phyloP scores from a whole-genome alignment of 768 basidiomycete species.

The Gymnopilus junonius region DNA sequence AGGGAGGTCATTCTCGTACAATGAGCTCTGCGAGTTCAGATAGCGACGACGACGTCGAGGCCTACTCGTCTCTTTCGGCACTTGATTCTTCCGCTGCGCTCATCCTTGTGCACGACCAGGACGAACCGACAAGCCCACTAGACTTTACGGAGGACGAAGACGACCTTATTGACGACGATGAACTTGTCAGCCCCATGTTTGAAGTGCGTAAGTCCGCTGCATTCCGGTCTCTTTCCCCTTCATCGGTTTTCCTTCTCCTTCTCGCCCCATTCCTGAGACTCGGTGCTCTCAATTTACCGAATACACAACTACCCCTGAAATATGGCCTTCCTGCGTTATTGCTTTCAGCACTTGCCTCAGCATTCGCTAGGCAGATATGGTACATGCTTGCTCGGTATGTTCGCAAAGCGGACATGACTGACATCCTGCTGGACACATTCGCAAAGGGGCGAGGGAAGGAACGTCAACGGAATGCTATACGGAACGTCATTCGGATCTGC shows the following conservation, averaged over 20 bases:
- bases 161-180: slow-evolving; percentile 50
- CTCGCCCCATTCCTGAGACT: slow-evolving; percentile 71
- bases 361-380: slow-evolving; percentile 71
- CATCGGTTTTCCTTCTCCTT: slow-evolving; percentile 69
- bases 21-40: slow-evolving; percentile 30
- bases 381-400: slow-evolving; percentile 79
- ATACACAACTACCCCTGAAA: slow-evolving; percentile 50
- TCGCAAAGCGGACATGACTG: slow-evolving; percentile 65
- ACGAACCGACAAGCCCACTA: slow-evolving; percentile 47
- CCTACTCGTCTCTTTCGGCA: slow-evolving; percentile 30
- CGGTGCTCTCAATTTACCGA: slow-evolving; percentile 67
- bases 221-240: slow-evolving; percentile 58
- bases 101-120: slow-evolving; percentile 63
- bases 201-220: slow-evolving; percentile 42
- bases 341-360: slow-evolving; percentile 59
- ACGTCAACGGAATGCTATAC: slow-evolving; percentile 44
- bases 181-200: slow-evolving; percentile 48
- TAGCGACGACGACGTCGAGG: slow-evolving; percentile 26
- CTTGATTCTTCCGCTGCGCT: slow-evolving; percentile 56
- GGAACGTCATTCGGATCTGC: slow-evolving; percentile 46
- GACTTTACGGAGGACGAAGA: slow-evolving; percentile 38
- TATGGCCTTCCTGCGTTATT: slow-evolving; percentile 53
- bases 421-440: slow-evolving; percentile 65
- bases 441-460: slow-evolving; percentile 60
- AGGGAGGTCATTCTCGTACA: slow-evolving; percentile 14